Percentiles rank a stretch among this genome's conserved stretches.
phyloP scores from a whole-genome alignment of 305 asterid genomes.

The Plantago coronopus region DNA sequence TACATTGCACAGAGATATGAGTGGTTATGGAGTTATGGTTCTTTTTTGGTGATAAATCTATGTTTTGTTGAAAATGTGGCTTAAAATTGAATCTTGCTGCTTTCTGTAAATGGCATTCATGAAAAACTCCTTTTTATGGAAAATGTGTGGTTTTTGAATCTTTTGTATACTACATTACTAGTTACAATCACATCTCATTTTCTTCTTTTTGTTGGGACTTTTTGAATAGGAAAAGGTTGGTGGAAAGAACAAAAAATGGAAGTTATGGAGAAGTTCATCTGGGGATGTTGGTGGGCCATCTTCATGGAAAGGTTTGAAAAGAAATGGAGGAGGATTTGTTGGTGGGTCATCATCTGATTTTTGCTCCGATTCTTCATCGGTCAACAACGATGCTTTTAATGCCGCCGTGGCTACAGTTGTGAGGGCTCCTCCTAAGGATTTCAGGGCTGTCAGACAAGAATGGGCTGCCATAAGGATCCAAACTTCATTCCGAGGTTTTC shows the following conservation, averaged over 20 bases:
- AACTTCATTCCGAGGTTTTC: constrained; percentile 83
- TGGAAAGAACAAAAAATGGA: constrained; percentile 83
- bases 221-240: constrained; percentile 47
- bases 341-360: constrained; percentile 38
- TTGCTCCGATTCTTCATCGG: constrained; percentile 49
- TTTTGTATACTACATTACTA: too few relatives aligned
- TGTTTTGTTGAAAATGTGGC: constrained; percentile 3
- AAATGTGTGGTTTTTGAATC: background rate
- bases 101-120: background rate
- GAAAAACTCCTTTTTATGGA: background rate
- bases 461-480: constrained; percentile 96
- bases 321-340: constrained; percentile 24
- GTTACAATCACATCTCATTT: background rate
- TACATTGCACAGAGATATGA: background rate
- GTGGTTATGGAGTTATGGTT: background rate
- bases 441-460: constrained; percentile 72
- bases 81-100: constrained; percentile 18
- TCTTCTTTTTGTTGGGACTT: background rate
- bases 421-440: constrained; percentile 86
- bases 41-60: background rate
- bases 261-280: constrained; percentile 65
- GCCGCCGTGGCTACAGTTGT: constrained; percentile 88
- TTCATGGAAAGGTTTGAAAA: constrained; percentile 58
- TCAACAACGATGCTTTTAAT: constrained; percentile 55
- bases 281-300: constrained; percentile 45